Base-by-base conservation (phyloP, 345 rosid genomes). In the Hibiscus tridactylites region DNA sequence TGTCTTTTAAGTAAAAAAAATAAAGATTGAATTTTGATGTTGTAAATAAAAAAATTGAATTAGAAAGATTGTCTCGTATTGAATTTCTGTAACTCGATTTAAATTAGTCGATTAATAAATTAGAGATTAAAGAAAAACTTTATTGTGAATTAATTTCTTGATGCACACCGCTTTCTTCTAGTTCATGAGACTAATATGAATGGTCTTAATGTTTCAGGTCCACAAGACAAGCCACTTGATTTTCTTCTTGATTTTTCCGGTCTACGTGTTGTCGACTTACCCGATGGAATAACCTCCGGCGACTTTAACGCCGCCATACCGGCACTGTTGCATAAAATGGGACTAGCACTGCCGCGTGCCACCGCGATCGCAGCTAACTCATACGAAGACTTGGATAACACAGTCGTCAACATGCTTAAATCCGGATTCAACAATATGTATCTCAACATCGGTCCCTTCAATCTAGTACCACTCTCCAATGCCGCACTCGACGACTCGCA, bases 401-500 rank as follows among this genome's bases (percentile, higher is more conserved):
- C 60, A 6, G 72, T 72, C 3, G 71, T 63, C 3, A 15, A 70
- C 42, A 58, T 29, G 7, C 82, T 86, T 54, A 76, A 73, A 50
- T 78, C 84, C 2, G 82, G 67, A 26, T 62, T 82, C 35, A 61
- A 39, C 28, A 61, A 39, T 1, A 84, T 70, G 44, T 74, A 80
- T n/a, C 86, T 87, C 15, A 72, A 76, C 13, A 54, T 85, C 3
- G 91, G 90, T 5, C 89, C 91, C 10, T 79, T 80, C 57, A 31
- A 63, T 1, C 60, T 80, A 46, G 47, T 71, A 2, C 50, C 77
- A 26, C 72, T 81, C 29, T 58, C 62, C 35, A 24, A 6, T 0
- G 72, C 65, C 42, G 17, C 57, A 16, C 5, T 12, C 29, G 0
- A 71, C 0, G 91, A 87, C 62, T 46, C 67, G 24, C 75, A 81